phyloP scores from a whole-genome alignment of 352 stramenopile genomes.

The Pilasporangium apinafurcum region DNA sequence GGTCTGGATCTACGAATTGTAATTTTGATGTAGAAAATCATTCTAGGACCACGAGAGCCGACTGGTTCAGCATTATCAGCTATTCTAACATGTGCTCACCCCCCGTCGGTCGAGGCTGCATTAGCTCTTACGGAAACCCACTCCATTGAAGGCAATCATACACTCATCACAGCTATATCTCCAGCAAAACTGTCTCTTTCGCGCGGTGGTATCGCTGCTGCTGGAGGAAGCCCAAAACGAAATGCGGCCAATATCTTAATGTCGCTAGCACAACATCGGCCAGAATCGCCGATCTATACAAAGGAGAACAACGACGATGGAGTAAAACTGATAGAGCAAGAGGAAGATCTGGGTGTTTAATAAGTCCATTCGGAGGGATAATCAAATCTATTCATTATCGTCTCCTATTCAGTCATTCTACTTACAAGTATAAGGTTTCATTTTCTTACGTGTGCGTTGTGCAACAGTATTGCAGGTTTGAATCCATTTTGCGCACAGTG shows the following conservation, averaged over 20 bases:
- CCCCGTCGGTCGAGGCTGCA: conserved; percentile 40
- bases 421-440: background rate
- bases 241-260: background rate
- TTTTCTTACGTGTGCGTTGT: background rate
- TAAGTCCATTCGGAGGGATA: background rate
- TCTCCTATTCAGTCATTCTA: background rate
- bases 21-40: conserved; percentile 56
- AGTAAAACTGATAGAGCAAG: background rate
- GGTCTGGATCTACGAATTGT: background rate
- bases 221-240: no score
- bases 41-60: conserved; percentile 43
- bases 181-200: conserved; percentile 7
- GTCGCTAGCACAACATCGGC: background rate
- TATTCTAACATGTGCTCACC: conserved; percentile 40
- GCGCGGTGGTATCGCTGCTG: conserved; percentile 8
- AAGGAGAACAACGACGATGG: conserved; percentile 4
- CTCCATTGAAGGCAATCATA: conserved; percentile 28
- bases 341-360: background rate
- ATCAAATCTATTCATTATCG: background rate
- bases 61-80: conserved; percentile 33
- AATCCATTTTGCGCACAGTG: conserved; percentile 58
- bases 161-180: conserved; percentile 13
- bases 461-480: conserved; percentile 13
- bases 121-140: conserved; percentile 34
- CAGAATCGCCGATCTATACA: background rate